A percentile compares a stretch with the other conserved stretches of the same genome.
Conservation (phyloP, 805 yeast species). For the Barnettozyma sp. region DNA sequence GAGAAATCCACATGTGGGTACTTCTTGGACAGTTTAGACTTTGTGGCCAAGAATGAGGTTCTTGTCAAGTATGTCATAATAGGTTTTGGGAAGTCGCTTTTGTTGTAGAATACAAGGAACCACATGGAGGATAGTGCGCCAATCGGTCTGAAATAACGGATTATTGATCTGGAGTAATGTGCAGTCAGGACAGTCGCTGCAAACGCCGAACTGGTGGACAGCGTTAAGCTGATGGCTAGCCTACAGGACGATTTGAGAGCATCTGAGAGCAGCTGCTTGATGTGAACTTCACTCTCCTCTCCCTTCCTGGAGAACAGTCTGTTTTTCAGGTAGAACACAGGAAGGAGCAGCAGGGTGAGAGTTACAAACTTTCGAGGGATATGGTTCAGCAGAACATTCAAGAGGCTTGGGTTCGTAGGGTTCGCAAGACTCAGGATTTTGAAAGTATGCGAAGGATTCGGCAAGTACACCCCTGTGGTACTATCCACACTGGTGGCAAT, state of each 20-base stretch:
- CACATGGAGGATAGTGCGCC: constrained; percentile 14
- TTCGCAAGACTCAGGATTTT: constrained; percentile 13
- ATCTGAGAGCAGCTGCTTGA: background rate
- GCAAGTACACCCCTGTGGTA: constrained; percentile 7
- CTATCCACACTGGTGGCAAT: constrained; percentile 1
- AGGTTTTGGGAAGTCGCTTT: constrained; percentile 2
- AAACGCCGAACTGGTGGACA: constrained; percentile 5
- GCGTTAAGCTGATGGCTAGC: constrained; percentile 4
- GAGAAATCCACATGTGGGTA: background rate
- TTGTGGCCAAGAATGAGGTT: constrained; percentile 4
- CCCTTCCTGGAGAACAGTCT: background rate
- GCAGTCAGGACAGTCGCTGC: constrained; percentile 1
- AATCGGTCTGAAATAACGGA: constrained; percentile 7
- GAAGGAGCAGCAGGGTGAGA: constrained; percentile 5
- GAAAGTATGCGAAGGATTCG: constrained; percentile 13
- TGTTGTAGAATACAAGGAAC: constrained; percentile 4
- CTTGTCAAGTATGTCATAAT: constrained; percentile 6
- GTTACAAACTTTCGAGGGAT: constrained; percentile 12
- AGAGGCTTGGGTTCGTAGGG: constrained; percentile 14
- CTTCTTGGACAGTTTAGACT: constrained; percentile 3
- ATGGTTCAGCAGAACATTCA: constrained; percentile 3
- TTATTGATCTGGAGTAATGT: background rate
- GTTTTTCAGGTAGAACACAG: constrained; percentile 6
- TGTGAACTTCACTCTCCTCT: background rate
- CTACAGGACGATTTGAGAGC: constrained; percentile 2